phyloP scores from a whole-genome alignment of 768 basidiomycete genomes.

The Postia placenta region DNA sequence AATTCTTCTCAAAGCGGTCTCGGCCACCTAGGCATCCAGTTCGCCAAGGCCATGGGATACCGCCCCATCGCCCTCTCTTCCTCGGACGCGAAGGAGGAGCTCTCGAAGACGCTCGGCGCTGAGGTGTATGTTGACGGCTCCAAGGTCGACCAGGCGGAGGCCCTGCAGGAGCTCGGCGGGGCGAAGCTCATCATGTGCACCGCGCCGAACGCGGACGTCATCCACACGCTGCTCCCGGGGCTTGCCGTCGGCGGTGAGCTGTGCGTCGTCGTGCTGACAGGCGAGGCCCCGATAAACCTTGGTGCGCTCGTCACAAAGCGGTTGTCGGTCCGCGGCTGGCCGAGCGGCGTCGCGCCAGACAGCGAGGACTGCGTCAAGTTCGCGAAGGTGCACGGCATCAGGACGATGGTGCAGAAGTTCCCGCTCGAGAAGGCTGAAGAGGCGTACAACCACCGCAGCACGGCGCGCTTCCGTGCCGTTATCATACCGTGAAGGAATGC shows the following conservation, averaged over 20 bases:
- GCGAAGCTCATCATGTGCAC: constrained; percentile 32
- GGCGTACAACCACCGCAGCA: constrained; percentile 16
- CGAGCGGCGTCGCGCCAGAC: constrained; percentile 15
- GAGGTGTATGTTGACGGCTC: constrained; percentile 30
- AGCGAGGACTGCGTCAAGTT: constrained; percentile 16
- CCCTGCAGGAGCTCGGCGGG: constrained; percentile 30
- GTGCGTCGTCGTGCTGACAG: constrained; percentile 14
- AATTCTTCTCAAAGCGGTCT: constrained; percentile 15
- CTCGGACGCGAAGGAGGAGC: constrained; percentile 22
- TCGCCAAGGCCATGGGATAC: constrained; percentile 30
- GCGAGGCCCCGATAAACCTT: constrained; percentile 13
- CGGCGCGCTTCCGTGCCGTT: constrained; percentile 18
- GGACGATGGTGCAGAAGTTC: constrained; percentile 18
- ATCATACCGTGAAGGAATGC: constrained; percentile 17
- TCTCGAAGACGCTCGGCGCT: constrained; percentile 32
- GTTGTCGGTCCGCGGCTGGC: constrained; percentile 19
- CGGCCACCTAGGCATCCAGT: constrained; percentile 31
- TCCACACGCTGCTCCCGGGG: constrained; percentile 14
- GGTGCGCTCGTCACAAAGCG: constrained; percentile 17
- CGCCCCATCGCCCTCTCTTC: constrained; percentile 30
- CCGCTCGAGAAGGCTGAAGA: constrained; percentile 19
- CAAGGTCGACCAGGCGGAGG: constrained; percentile 22
- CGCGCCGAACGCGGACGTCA: constrained; percentile 19
- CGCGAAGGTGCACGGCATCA: constrained; percentile 13
- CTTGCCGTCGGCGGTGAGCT: constrained; percentile 19